Conservation (phyloP, 129 eudicot species). For the Rutidosis leptorrhynchoides region DNA sequence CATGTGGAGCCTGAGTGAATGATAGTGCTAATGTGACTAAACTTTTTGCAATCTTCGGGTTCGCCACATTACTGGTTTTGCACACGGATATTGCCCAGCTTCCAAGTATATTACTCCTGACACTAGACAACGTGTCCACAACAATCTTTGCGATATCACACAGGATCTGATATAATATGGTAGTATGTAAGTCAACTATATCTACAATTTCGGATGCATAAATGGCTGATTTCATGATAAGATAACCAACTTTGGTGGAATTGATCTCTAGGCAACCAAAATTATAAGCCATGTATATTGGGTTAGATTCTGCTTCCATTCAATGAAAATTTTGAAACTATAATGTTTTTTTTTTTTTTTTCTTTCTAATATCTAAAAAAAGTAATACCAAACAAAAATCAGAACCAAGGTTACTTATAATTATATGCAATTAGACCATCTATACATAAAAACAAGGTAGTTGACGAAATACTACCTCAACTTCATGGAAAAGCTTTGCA, state of each 20-base stretch:
- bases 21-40: conserved; percentile 43
- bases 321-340: background rate
- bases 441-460: background rate
- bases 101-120: conserved; percentile 39
- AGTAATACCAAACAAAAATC: background rate
- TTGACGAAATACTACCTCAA: conserved; percentile 47
- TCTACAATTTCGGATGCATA: conserved; percentile 5
- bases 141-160: conserved; percentile 59
- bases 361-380: background rate
- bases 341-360: background rate
- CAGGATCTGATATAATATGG: conserved; percentile 50
- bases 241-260: conserved; percentile 1
- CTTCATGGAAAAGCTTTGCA: conserved; percentile 58
- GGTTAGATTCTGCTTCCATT: no score
- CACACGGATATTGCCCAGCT: conserved; percentile 47
- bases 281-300: background rate
- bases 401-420: background rate
- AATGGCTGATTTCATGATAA: background rate
- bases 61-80: conserved; percentile 39
- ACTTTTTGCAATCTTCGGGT: conserved; percentile 58
- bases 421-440: background rate
- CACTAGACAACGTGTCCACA: conserved; percentile 29
- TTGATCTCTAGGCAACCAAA: background rate
- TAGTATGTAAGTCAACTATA: conserved; percentile 11
- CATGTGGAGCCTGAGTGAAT: conserved; percentile 49